Evolutionary conservation across 2,329 filamentous ascomycete species (phyloP).

Genomic region (Alternaria conjuncta): DNA sequence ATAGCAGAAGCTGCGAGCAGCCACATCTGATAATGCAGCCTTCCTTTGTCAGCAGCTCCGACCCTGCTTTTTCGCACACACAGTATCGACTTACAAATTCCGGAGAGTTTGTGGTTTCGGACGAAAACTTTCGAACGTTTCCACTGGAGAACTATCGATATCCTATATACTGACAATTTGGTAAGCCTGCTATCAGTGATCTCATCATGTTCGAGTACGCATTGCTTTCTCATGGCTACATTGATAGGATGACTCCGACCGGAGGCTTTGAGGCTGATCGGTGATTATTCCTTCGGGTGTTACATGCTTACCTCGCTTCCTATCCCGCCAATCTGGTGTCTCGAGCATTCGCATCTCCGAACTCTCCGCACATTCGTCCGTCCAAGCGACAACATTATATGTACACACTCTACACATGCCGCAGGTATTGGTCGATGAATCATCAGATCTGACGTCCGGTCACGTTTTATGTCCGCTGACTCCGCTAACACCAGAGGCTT

Average conservation of each 20-base stretch:
- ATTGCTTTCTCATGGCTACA: neutral
- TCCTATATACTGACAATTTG: neutral
- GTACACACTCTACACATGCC: neutral
- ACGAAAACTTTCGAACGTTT: neutral
- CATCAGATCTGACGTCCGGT: neutral
- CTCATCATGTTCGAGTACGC: neutral
- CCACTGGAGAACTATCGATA: neutral
- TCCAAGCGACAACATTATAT: neutral
- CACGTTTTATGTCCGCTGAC: slow-evolving; percentile 10
- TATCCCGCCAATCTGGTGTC: neutral
- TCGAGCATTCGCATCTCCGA: neutral
- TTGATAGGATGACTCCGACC: neutral
- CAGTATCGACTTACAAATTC: neutral
- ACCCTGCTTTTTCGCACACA: neutral
- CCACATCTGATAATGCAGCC: neutral
- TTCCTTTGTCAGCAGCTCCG: neutral
- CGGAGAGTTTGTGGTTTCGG: neutral
- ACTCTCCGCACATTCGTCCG: neutral
- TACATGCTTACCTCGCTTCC: neutral
- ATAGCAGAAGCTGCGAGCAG: neutral
- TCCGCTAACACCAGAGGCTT: neutral
- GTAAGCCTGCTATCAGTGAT: neutral
- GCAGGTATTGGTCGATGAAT: neutral
- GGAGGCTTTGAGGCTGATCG: neutral
- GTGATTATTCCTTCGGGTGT: neutral